Percentiles rank a stretch among this genome's conserved stretches.
Evolutionary conservation across 805 yeast species (phyloP).

Genomic region (Candida manassasensis): DNA sequence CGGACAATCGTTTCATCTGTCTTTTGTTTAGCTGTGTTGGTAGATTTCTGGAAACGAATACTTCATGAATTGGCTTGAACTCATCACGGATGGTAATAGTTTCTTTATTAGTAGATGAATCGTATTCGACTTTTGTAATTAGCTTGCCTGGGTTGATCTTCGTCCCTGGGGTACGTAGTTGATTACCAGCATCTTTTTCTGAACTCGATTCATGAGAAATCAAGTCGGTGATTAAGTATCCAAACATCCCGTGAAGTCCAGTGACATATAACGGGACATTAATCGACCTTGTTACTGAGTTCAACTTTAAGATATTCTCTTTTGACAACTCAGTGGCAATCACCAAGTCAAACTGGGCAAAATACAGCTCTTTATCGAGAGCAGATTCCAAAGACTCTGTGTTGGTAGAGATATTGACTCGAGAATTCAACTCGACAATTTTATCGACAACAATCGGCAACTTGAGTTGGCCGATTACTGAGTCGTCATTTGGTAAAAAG

Average conservation of each 20-base stretch:
- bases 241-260: constrained; percentile 75
- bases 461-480: constrained; percentile 52
- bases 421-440: constrained; percentile 71
- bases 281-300: constrained; percentile 49
- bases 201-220: constrained; percentile 55
- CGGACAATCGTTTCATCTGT: constrained; percentile 48
- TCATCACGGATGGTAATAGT: constrained; percentile 33
- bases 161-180: constrained; percentile 38
- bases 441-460: constrained; percentile 50
- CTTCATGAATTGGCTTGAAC: constrained; percentile 30
- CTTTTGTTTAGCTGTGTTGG: constrained; percentile 39
- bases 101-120: constrained; percentile 41
- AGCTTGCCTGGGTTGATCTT: constrained; percentile 44
- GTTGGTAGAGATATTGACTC: constrained; percentile 57
- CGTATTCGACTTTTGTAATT: constrained; percentile 24
- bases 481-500: constrained; percentile 51
- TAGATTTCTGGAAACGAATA: constrained; percentile 32
- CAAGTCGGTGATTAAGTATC: constrained; percentile 77
- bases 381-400: constrained; percentile 19
- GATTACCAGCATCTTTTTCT: constrained; percentile 47
- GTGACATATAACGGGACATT: constrained; percentile 65
- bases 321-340: constrained; percentile 65
- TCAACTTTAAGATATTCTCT: constrained; percentile 42
- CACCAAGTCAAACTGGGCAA: constrained; percentile 59
- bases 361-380: constrained; percentile 29